Base-by-base conservation (phyloP, 164 flowering plant genomes). In the Umbellularia californica region DNA sequence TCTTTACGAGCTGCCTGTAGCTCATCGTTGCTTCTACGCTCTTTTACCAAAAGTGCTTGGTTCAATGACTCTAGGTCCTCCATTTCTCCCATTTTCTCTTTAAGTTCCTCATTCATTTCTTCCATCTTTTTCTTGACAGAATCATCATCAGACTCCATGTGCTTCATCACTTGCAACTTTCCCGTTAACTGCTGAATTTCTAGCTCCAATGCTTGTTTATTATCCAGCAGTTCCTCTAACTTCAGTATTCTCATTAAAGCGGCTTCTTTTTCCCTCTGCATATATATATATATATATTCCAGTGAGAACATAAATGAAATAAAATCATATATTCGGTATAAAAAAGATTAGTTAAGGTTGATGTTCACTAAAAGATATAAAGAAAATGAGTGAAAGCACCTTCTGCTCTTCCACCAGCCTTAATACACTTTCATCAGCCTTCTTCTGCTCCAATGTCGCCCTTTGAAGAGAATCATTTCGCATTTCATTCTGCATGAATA, bases 101-200 rank as follows among this genome's bases (percentile, higher is more conserved):
- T 76, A 13, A 90, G 75, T 1, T 82, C 83, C 51, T 83, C 74
- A 30, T 51, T 47, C 60, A 87, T 79, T 55, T 70, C 69, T 30
- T 78, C 79, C 77, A 88, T 79, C 79, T 84, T 86, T 63, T 78
- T 78, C 71, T 82, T 73, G 19, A 68, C 64, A 7, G 51, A 0
- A 62, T 91, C 87, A 25, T 79, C 92, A 35, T 83, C 88, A 3
- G 81, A 90, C 68, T 62, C 84, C 91, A 91, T 82, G 75, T 83
- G 91, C 58, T 82, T 81, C 92, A 89, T 88, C 20, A 94, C 89
- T 69, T 84, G 78, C 58, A 88, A 63, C 58, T 83, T 82, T 0
- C 97, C 97, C 77, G 72, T 90, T 82, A 88, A 33, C 6, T 82
- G 85, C 83, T 90, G 82, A 70, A 93, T 88, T 77, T 93, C 90